Evolutionary conservation across 805 yeast genomes (phyloP), one percentile per base, ranked within the genome.

Genomic region (Debaryomyces castellii): DNA sequence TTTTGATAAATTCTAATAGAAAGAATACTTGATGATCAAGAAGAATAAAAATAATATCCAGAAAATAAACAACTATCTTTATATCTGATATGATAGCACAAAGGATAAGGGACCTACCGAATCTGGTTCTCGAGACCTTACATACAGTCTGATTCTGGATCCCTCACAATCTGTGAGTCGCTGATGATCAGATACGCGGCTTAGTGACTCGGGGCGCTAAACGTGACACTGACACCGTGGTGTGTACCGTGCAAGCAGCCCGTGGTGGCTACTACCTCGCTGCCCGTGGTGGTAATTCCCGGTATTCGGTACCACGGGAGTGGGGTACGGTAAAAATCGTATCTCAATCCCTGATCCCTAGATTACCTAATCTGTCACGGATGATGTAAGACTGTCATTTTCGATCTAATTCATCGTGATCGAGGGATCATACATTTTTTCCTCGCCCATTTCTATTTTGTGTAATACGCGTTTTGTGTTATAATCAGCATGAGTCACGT

Each of bases 101-200:
- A 20, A 18, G 20, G 38, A 35, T 35, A 35, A 35, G 24, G 24
- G 24, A 21, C 38, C 20, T 35, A 12, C 40, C 30, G 5, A n/a
- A 37, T 37, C 20, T 14, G 12, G 40, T 10, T 9, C n/a, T 16
- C 40, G 40, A 37, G 23, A 22, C 6, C 22, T 21, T 37, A 37
- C 23, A 37, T 37, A 37, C 38, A 35, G 38, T 35, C 18, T 21
- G 24, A 35, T 18, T 16, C 34, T 20, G 34, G 34, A 14, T 30
- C 10, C 11, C 20, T 30, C 10, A 30, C 20, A 16, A 30, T 14
- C 34, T 17, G 16, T 30, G 20, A 30, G 34, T 30, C 34, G 28
- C 28, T 9, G 28, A 25, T 25, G 28, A 25, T 25, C 28, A 6
- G 28, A 25, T 25, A 25, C 28, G 11, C 28, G 12, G 28, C 11